phyloP scores from a whole-genome alignment of 108 stramenopile species.

The Skeletonema costatum region DNA sequence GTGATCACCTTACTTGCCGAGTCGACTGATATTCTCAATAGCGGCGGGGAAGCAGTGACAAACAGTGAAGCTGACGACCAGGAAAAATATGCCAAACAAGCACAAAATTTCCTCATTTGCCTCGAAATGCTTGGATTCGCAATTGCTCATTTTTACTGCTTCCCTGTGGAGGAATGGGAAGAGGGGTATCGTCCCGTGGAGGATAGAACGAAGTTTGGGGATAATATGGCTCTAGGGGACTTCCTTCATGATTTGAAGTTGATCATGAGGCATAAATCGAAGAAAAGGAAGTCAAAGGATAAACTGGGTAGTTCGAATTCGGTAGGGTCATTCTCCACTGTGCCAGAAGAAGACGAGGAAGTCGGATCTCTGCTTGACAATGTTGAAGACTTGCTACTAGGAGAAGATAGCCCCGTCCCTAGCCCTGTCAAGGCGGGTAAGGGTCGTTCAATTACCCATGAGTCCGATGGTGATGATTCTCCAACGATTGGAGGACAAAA shows the following conservation, averaged over 20 bases:
- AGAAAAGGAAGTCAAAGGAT: constrained; percentile 9
- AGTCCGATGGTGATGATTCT: background rate
- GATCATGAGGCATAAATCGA: constrained; percentile 47
- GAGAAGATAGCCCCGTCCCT: background rate
- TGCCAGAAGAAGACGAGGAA: constrained; percentile 46
- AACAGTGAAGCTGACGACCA: constrained; percentile 41
- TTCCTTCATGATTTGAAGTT: constrained; percentile 86
- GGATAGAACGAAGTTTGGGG: constrained; percentile 73
- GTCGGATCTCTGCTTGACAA: constrained; percentile 31
- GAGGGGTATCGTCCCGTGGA: constrained; percentile 73
- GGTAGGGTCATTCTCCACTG: constrained; percentile 38
- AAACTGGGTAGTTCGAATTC: background rate
- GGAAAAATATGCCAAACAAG: constrained; percentile 74
- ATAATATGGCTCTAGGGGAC: constrained; percentile 84
- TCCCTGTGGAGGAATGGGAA: constrained; percentile 93
- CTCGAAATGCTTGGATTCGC: constrained; percentile 92
- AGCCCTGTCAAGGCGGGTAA: background rate
- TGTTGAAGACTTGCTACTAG: constrained; percentile 28
- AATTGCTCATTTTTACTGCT: constrained; percentile 93
- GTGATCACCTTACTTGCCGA: constrained; percentile 69
- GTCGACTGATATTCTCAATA: constrained; percentile 63
- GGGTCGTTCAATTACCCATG: background rate
- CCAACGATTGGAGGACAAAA: background rate
- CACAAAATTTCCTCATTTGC: constrained; percentile 94
- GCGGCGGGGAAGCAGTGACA: constrained; percentile 23